Evolutionary conservation across 176 grass and related monocot genomes (phyloP), one percentile per base, ranked within the genome.

Genomic region (Hordeum vulgare): DNA sequence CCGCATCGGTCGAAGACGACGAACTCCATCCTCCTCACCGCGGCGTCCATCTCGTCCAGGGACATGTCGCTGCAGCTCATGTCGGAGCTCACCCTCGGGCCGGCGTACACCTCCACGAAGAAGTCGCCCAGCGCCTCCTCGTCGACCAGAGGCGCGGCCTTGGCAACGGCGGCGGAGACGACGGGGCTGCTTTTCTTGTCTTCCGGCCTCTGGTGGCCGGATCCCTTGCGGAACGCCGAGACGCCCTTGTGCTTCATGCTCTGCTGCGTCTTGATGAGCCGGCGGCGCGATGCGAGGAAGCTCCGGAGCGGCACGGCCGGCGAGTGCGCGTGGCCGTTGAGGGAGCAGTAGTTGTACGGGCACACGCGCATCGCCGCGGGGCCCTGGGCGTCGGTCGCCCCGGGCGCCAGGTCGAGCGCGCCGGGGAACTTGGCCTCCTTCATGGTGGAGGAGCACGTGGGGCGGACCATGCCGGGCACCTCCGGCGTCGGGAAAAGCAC

Each of bases 221-320:
- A 20, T 31, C 35, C n/a, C 40, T 58, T 86, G 61, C 91, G 88
- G 83, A 95, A 91, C 12, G 89, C 89, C 11, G 93, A 90, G 57
- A 92, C 45, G 76, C 96, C 91, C 87, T 74, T 98, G 45, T 94
- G 84, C 88, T 94, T 95, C 87, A 98, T 90, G 74, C 85, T 95
- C 89, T 93, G 86, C 84, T 98, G 96, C 85, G 93, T 89, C 86
- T 94, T 98, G 77, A 98, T 90, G 33, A 95, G 79, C 36, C 88
- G 86, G 20, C 93, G 89, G 40, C 88, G 92, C 57, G 70, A 90
- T 21, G 96, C 90, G 40, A 95, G 84, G 83, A 98, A 95, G 53
- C 87, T 86, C 83, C 85, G 94, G 40, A 98, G 86, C 25, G 97
- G 91, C 77, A 89, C 93, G 45, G 89, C 66, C 8, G 83, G 87